phyloP scores from a whole-genome alignment of 164 flowering plant genomes.

The Tetracentron sinense region DNA sequence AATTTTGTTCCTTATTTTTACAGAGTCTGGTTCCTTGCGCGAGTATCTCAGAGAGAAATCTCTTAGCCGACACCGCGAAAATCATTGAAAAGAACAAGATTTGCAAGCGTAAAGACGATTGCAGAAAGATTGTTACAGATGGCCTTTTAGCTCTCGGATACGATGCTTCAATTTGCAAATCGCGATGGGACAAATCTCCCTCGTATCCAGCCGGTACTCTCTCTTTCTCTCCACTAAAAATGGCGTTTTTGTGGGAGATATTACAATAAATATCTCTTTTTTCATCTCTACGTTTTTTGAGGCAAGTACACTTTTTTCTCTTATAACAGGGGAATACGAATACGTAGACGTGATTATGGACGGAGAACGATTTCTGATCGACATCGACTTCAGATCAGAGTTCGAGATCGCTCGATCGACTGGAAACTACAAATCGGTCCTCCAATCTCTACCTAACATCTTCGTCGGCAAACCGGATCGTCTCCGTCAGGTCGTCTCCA shows the following conservation, averaged over 20 bases:
- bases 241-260: too few species aligned
- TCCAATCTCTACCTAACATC: conserved; percentile 62
- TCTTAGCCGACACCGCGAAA: conserved; percentile 35
- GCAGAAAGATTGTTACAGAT: conserved; percentile 42
- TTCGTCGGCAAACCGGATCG: conserved; percentile 84
- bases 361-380: conserved; percentile 49
- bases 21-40: conserved; percentile 32
- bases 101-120: conserved; percentile 46
- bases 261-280: too few species aligned
- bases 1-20: too few species aligned
- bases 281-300: too few species aligned
- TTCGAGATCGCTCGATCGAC: conserved; percentile 89
- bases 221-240: too few species aligned
- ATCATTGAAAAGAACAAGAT: conserved; percentile 47
- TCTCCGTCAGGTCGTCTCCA: conserved; percentile 50
- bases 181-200: conserved; percentile 74
- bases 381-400: conserved; percentile 62
- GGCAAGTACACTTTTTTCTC: too few species aligned
- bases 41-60: conserved; percentile 26
- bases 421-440: conserved; percentile 52
- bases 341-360: conserved; percentile 54
- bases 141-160: conserved; percentile 57
- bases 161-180: conserved; percentile 71
- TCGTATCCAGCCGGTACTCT: conserved; percentile 70
- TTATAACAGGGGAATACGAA: conserved; percentile 65